Evolutionary conservation across 768 basidiomycete species (phyloP).

Genomic region (Leccinum barrowsii): DNA sequence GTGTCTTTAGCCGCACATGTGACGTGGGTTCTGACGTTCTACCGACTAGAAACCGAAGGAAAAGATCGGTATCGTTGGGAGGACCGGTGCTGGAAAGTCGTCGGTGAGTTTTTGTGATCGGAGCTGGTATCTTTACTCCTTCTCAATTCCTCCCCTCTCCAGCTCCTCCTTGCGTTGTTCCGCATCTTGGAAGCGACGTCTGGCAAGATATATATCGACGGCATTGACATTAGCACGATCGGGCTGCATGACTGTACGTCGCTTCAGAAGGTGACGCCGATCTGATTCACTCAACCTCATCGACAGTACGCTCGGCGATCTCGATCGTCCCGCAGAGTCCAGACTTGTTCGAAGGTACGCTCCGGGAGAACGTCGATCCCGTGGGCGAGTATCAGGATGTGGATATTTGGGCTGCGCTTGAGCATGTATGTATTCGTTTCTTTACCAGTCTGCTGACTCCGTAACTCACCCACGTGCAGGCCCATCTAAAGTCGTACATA

Average conservation of each 20-base stretch:
- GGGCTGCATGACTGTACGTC: slow-evolving; percentile 58
- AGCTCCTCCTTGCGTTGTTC: slow-evolving; percentile 70
- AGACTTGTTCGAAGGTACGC: slow-evolving; percentile 66
- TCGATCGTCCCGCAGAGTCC: slow-evolving; percentile 85
- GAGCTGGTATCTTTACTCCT: not conserved
- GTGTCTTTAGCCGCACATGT: slow-evolving; percentile 9
- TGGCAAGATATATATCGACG: slow-evolving; percentile 71
- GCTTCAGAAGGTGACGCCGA: not conserved
- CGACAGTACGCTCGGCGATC: slow-evolving; percentile 65
- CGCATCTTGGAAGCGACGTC: slow-evolving; percentile 69
- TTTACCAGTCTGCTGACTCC: no score
- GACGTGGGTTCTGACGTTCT: slow-evolving; percentile 3
- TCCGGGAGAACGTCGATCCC: slow-evolving; percentile 90
- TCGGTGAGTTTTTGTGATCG: slow-evolving; percentile 42
- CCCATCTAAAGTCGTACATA: slow-evolving; percentile 66
- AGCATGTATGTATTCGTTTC: slow-evolving; percentile 41
- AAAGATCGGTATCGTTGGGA: slow-evolving; percentile 86
- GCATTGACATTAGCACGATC: slow-evolving; percentile 70
- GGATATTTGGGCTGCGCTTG: slow-evolving; percentile 85
- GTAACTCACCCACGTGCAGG: slow-evolving; percentile 31
- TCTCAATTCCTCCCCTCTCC: not conserved
- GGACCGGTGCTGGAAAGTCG: slow-evolving; percentile 81
- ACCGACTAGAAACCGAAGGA: slow-evolving; percentile 62
- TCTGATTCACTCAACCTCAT: not conserved
- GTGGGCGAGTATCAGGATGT: slow-evolving; percentile 67